These are phyloP conservation scores for Pyricularia sp. DNA, from an alignment of 2,329 filamentous ascomycete species.

Conservation along the genomic window DNA sequence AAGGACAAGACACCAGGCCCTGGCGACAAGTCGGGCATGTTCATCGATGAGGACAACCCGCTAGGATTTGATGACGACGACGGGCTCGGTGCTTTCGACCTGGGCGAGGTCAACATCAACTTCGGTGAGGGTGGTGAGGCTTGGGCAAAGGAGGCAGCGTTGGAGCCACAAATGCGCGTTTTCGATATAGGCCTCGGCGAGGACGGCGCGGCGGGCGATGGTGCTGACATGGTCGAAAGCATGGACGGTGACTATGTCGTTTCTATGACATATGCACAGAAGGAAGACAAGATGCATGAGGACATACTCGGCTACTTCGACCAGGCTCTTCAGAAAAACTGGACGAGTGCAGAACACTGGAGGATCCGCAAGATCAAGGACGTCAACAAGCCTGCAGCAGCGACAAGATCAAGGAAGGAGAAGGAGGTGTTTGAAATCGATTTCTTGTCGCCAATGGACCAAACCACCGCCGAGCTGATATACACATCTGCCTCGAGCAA, in stretches of 20 bases:
- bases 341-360: conserved; percentile 98
- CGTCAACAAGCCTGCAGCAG: conserved; percentile 52
- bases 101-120: conserved; percentile 59
- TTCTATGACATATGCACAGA: conserved; percentile 62
- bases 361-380: conserved; percentile 90
- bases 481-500: conserved; percentile 77
- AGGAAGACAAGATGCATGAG: conserved; percentile 67
- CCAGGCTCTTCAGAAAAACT: conserved; percentile 92
- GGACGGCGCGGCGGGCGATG: conserved; percentile 41
- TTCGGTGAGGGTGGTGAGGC: conserved; percentile 95
- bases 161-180: conserved; percentile 78
- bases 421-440: conserved; percentile 96
- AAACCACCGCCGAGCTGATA: conserved; percentile 62
- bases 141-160: conserved; percentile 83
- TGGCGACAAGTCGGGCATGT: conserved; percentile 65
- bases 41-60: conserved; percentile 79
- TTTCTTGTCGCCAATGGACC: conserved; percentile 67
- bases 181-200: conserved; percentile 55
- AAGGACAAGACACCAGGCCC: conserved; percentile 46
- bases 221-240: conserved; percentile 49
- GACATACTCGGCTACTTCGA: conserved; percentile 98
- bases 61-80: conserved; percentile 78
- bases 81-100: conserved; percentile 61
- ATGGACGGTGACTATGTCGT: conserved; percentile 61
- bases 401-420: conserved; percentile 68